Evolutionary conservation across 2,329 filamentous ascomycete genomes (phyloP), one percentile per base, ranked within the genome.

Genomic region (Hymenoscyphus infarciens): DNA sequence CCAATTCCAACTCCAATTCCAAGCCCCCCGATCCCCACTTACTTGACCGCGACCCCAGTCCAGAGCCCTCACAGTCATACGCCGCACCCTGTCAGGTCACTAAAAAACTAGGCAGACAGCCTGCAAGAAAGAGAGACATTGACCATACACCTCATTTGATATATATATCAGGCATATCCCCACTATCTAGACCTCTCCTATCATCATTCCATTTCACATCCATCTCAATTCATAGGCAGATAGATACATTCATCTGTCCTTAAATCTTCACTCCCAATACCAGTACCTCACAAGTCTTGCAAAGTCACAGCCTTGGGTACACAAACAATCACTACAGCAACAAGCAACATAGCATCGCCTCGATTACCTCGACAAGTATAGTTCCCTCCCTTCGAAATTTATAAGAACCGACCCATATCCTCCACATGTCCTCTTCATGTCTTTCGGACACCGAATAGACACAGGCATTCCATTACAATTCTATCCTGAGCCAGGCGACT

Each of bases 381-480:
- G 56, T 60, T 59, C 65, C 66, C 67, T 61, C 58, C 55, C 59
- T 55, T 64, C 62, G 19, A 33, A 57, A 38, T 38, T 59, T 61
- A 61, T 52, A 59, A 65, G 62, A 63, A 45, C 25, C 53, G 16
- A 60, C 59, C 60, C 45, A 56, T 55, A 53, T 63, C 59, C 35
- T 61, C 63, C 68, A 69, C 61, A 72, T 72, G 70, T 67, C 59
- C 54, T 57, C 70, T 71, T 64, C 69, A 73, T 73, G 71, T 71
- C 70, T 69, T 63, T 71, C 66, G 64, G 61, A 35, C 69, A 69
- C 63, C 64, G 60, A 56, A 68, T 70, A 70, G 63, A 66, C 60
- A 66, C 69, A 65, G 61, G 63, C 61, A 63, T 71, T 56, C 69
- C 67, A 69, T 60, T 70, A 68, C 58, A 69, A 59, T 69, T 71